These are phyloP conservation scores for Penicillium hesseltinei DNA, from an alignment of 2,329 filamentous ascomycete genomes.

Conservation along the genomic window DNA sequence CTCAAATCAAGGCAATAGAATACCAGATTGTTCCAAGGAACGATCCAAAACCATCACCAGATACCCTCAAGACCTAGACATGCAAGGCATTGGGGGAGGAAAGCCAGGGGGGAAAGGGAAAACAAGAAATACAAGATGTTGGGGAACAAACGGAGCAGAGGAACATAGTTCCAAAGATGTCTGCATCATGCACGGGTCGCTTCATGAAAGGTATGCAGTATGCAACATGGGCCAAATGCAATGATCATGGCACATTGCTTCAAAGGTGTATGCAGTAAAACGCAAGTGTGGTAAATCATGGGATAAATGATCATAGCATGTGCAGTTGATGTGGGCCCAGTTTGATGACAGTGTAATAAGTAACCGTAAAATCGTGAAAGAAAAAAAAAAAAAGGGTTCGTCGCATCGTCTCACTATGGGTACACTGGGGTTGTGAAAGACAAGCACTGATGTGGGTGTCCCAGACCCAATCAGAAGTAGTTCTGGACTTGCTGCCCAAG, in stretches of 20 bases:
- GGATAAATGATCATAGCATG: conserved; percentile 17
- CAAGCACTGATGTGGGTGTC: conserved; percentile 19
- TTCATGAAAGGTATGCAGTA: conserved; percentile 18
- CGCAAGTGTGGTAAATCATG: conserved; percentile 16
- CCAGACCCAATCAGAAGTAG: conserved; percentile 32
- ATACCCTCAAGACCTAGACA: neutral
- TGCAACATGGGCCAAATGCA: conserved; percentile 22
- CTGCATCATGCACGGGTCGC: conserved; percentile 19
- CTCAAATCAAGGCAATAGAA: conserved; percentile 1
- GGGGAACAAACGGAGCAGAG: conserved; percentile 4
- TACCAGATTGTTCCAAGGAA: conserved; percentile 1
- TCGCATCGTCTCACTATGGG: conserved; percentile 41
- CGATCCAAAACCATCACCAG: neutral
- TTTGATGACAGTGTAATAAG: conserved; percentile 24
- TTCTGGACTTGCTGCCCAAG: conserved; percentile 33
- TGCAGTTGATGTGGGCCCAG: conserved; percentile 22
- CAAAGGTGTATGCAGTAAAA: conserved; percentile 17
- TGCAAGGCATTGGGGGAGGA: neutral
- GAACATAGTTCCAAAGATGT: conserved; percentile 8
- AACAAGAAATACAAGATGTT: conserved; percentile 4
- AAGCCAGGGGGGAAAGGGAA: neutral
- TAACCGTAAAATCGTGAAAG: conserved; percentile 29
- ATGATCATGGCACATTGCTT: conserved; percentile 24
- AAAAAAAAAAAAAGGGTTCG: conserved; percentile 26
- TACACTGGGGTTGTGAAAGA: conserved; percentile 32